Base-by-base conservation (phyloP, 768 basidiomycete species). In the Boletus rubropictus region DNA sequence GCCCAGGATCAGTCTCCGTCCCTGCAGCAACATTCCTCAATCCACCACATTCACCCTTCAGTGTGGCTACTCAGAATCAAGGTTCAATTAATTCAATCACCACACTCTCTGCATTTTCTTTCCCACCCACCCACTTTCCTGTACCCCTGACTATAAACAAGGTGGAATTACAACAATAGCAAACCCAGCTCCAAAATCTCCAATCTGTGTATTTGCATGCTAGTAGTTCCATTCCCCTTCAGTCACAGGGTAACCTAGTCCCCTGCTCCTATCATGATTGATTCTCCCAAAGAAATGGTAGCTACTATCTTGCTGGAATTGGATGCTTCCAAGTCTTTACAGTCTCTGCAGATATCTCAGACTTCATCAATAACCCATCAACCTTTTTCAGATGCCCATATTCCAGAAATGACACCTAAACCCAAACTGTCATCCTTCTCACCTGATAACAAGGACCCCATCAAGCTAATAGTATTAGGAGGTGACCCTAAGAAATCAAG, bases 61-160 rank as follows among this genome's bases (percentile, higher is more conserved):
- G 35, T 18, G 24, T 38, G 29, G 43, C 29, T 11, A 50, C 42
- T 25, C 57, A 58, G 31, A 56, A 53, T 11, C 63, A 66, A 29
- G 64, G 63, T 17, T 66, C 64, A 0, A 52, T 67, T 50, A 66
- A 63, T 45, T 81, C 82, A 22, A 73, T 85, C n/a, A 74, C 82
- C 17, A 82, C 84, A 1, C 69, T 89, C 20, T 84, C 82, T 27
- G 82, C 80, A 1, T 89, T 89, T 62, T 86, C 86, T 20, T 65
- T 75, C 0, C 86, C 86, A 12, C 86, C 86, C 0, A 79, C 78
- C 1, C 84, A 87, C 60, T 78, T 83, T 48, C 86, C 86, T 11
- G 64, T 82, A 12, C 86, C 82, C 29, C 75, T 78, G 5, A 53
- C 54, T 4, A 42, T 37, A 46, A 61, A 44, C 21, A 55, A 67